phyloP scores from a whole-genome alignment of 305 asterid species.

The Solanum hybrid region DNA sequence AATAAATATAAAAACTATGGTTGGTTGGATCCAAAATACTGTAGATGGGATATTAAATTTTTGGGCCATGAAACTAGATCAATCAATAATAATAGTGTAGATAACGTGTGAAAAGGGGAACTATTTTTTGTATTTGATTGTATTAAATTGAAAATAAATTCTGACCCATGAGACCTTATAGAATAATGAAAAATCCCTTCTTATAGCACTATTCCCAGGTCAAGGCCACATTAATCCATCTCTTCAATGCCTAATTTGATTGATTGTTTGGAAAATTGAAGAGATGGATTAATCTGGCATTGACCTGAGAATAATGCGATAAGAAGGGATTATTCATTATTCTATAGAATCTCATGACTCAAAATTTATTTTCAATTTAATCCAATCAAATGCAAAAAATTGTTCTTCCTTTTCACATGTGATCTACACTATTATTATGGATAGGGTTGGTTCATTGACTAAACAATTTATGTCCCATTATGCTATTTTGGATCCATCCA shows the following conservation, averaged over 20 bases:
- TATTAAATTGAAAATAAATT: background rate
- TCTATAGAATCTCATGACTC: background rate
- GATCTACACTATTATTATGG: background rate
- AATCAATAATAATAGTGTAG: background rate
- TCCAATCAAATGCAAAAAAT: background rate
- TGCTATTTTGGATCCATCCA: constrained; percentile 8
- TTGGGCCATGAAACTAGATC: constrained; percentile 15
- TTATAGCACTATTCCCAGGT: background rate
- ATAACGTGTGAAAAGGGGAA: background rate
- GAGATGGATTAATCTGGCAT: background rate
- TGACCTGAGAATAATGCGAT: too few relatives aligned
- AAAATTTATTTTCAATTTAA: background rate
- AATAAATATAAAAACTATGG: constrained; percentile 5
- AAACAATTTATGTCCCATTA: constrained; percentile 21
- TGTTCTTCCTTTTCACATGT: background rate
- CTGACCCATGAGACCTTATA: background rate
- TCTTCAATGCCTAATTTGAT: background rate
- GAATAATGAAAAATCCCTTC: background rate
- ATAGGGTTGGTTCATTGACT: constrained; percentile 12
- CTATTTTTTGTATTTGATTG: background rate
- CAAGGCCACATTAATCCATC: background rate
- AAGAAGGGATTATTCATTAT: background rate
- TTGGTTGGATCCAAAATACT: constrained; percentile 4
- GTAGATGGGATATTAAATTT: constrained; percentile 19
- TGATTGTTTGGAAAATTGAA: background rate